These are phyloP conservation scores for Penicillium longicatenatum DNA, from an alignment of 495 filamentous ascomycete genomes.

Conservation along the genomic window DNA sequence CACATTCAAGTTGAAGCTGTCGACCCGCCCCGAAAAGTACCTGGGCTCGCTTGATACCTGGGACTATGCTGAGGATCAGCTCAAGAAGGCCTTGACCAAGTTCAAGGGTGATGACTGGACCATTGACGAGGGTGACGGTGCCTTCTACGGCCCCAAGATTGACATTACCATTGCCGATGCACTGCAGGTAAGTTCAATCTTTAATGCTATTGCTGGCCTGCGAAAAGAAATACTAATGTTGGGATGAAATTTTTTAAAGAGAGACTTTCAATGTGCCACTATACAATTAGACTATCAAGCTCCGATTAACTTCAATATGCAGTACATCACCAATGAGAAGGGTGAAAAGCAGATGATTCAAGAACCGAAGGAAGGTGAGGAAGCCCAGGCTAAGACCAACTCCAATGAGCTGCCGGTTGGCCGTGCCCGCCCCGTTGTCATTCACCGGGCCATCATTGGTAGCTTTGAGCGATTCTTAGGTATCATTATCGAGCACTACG, in stretches of 20 bases:
- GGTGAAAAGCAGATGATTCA: slow-evolving; percentile 4
- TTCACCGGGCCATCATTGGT: slow-evolving; percentile 93
- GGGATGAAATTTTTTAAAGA: slow-evolving; percentile 15
- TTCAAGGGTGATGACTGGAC: slow-evolving; percentile 83
- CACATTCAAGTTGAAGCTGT: slow-evolving; percentile 94
- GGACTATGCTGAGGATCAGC: slow-evolving; percentile 79
- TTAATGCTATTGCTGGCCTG: too few species aligned
- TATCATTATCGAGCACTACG: slow-evolving; percentile 93
- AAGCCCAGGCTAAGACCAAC: slow-evolving; percentile 37
- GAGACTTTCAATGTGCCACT: slow-evolving; percentile 89
- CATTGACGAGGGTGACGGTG: slow-evolving; percentile 90
- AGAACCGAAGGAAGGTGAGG: slow-evolving; percentile 31
- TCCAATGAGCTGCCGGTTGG: slow-evolving; percentile 53
- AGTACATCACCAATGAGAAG: slow-evolving; percentile 77
- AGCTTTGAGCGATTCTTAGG: slow-evolving; percentile 94
- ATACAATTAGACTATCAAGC: slow-evolving; percentile 95
- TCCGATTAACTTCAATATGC: slow-evolving; percentile 77
- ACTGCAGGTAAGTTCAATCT: slow-evolving; percentile 40
- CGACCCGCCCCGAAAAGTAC: slow-evolving; percentile 90
- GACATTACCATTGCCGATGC: slow-evolving; percentile 89
- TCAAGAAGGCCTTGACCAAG: slow-evolving; percentile 74
- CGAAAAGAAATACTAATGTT: too few species aligned
- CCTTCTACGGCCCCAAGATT: slow-evolving; percentile 96
- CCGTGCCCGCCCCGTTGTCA: slow-evolving; percentile 92
- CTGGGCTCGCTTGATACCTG: slow-evolving; percentile 86